phyloP scores from a whole-genome alignment of 108 stramenopile species.

The Halocafeteria seosinensis region DNA sequence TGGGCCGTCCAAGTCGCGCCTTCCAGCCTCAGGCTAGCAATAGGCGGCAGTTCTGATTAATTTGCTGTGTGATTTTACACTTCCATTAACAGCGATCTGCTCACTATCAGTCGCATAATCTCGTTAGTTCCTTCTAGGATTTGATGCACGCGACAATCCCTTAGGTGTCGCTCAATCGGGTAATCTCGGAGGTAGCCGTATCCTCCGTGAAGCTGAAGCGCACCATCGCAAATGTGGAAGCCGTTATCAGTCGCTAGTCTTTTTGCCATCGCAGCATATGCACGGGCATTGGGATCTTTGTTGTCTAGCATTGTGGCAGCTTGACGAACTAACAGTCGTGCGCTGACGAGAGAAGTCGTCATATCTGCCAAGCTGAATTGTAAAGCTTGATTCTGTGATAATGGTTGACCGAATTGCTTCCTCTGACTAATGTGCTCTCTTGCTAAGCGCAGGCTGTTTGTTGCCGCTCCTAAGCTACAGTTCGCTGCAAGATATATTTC shows the following conservation, averaged over 20 bases:
- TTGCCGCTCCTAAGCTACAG: slow-evolving; percentile 23
- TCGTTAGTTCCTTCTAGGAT: slow-evolving; percentile 35
- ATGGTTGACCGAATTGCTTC: slow-evolving; percentile 21
- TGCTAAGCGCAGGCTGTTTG: slow-evolving; percentile 12
- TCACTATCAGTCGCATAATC: slow-evolving; percentile 24
- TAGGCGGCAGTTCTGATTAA: too few species aligned
- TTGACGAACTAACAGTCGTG: slow-evolving; percentile 17
- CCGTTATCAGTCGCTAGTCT: slow-evolving; percentile 20
- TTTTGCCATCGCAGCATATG: slow-evolving; percentile 29
- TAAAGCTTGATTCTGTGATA: slow-evolving; percentile 17
- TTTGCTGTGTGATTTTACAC: neutral
- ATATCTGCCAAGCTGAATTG: slow-evolving; percentile 35
- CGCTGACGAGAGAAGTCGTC: slow-evolving; percentile 10
- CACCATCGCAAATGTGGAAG: slow-evolving; percentile 24
- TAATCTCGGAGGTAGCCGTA: slow-evolving; percentile 29
- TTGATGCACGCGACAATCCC: slow-evolving; percentile 29
- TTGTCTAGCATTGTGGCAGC: slow-evolving; percentile 25
- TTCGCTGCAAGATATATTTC: too few species aligned
- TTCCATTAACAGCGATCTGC: slow-evolving; percentile 3
- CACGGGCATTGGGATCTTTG: slow-evolving; percentile 19
- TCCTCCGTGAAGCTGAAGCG: slow-evolving; percentile 31
- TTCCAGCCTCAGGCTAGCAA: too few species aligned
- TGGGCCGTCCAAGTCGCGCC: too few species aligned
- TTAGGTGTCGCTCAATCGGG: slow-evolving; percentile 23
- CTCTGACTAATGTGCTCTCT: slow-evolving; percentile 20